Conservation (phyloP, 2,329 filamentous ascomycete species). For the Myriangium duriaei region DNA sequence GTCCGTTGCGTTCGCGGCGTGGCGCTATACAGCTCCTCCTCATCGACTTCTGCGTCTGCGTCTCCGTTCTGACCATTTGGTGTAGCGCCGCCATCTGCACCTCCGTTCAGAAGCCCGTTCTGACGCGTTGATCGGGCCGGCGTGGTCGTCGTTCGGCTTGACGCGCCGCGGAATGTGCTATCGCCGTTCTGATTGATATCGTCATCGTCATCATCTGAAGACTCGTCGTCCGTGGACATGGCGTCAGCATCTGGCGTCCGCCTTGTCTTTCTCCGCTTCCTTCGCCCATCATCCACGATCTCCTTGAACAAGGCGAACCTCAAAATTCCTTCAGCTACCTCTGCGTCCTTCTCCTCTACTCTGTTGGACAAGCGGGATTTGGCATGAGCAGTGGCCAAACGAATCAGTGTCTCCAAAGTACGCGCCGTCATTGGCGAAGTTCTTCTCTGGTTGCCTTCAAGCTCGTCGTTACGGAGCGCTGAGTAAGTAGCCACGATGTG, state of each 20-base stretch:
- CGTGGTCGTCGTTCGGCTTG: conserved; percentile 15
- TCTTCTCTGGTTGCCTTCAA: conserved; percentile 84
- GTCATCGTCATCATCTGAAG: conserved; percentile 48
- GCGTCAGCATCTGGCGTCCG: conserved; percentile 43
- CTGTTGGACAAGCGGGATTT: conserved; percentile 79
- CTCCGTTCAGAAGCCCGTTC: conserved; percentile 19
- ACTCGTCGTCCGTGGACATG: conserved; percentile 44
- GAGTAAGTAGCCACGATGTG: conserved; percentile 88
- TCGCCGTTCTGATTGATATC: conserved; percentile 36
- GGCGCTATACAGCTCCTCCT: conserved; percentile 42
- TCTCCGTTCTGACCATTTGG: conserved; percentile 17
- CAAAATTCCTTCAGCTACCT: conserved; percentile 77
- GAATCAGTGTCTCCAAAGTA: conserved; percentile 96
- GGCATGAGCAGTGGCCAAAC: conserved; percentile 88
- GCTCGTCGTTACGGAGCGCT: conserved; percentile 84
- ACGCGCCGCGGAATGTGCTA: conserved; percentile 17
- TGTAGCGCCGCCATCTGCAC: conserved; percentile 13
- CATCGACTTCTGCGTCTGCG: conserved; percentile 25
- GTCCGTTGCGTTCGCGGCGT: conserved; percentile 37
- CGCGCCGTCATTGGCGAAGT: conserved; percentile 93
- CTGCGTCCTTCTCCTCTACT: conserved; percentile 80
- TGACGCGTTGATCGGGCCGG: conserved; percentile 11
- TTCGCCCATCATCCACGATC: conserved; percentile 63
- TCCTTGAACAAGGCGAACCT: conserved; percentile 97
- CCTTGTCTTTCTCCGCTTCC: conserved; percentile 70